Base-by-base conservation (phyloP, 768 basidiomycete genomes). In the Boletus coccyginus region DNA sequence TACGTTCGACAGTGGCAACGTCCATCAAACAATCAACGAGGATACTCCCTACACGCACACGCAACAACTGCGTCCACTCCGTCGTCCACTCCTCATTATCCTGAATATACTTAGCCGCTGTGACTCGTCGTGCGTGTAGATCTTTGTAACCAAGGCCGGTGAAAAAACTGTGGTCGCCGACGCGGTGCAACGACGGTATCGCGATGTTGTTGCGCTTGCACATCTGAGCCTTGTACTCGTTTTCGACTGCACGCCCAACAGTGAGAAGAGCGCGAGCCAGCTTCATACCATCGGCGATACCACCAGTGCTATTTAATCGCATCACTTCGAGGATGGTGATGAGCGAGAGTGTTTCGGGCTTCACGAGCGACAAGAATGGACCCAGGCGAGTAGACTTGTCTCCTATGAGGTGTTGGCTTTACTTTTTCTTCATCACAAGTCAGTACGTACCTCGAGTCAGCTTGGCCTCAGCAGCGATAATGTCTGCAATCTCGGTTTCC, bases 311-410 rank as follows among this genome's bases (percentile, higher is more conserved):
- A 33, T 87, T 83, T 12, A 94, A 70, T 7, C 90, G 83, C 87
- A 98, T 89, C 41, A 93, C 70, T 69, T 97, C 94, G 38, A 94
- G 78, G 63, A 98, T 93, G 11, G 91, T 90, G 64, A 98, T 85
- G 17, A 96, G 76, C 0, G 93, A 94, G 8, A 98, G 80, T 58
- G 86, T 89, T 50, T 91, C 85, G 1, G 90, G 78, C 17, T 84
- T 80, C 27, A 98, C 77, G 3, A 95, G 81, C 5, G 79, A 75
- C 17, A 97, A 75, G 75, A 92, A 95, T 9, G 91, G 89, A 5
- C 79, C 75, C 24, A 94, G 68, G 1, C 69, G 73, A 14, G 42
- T 42, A n/a, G 55, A 27, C 44, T 45, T 67, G 11, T 63, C 59
- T 49, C 40, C 59, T 56, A 29, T 11, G 49, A 31, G 27, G 13